These are phyloP conservation scores for Phytophthora hibernalis DNA, from an alignment of 352 stramenopile species.

Conservation along the genomic window DNA sequence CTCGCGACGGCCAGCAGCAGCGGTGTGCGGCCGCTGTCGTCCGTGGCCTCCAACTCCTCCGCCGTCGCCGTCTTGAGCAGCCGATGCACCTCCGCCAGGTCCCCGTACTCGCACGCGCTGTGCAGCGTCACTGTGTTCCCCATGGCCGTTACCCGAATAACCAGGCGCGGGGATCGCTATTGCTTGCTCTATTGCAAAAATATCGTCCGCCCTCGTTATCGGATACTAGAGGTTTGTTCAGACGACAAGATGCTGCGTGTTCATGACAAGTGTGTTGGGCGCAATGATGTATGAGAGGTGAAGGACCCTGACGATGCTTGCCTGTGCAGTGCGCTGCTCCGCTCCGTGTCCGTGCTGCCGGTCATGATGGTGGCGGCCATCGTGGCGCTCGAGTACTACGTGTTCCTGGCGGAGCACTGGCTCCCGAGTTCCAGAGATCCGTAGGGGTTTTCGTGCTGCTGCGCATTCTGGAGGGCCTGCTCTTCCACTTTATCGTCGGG, in stretches of 20 bases:
- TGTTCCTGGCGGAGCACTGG: conserved; percentile 66
- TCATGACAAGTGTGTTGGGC: conserved; percentile 66
- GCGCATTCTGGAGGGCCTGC: conserved; percentile 41
- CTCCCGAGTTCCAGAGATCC: conserved; percentile 36
- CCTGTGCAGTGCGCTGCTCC: conserved; percentile 57
- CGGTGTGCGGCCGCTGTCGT: conserved; percentile 80
- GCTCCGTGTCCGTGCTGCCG: conserved; percentile 65
- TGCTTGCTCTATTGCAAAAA: conserved; percentile 8
- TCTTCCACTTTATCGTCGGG: conserved; percentile 70
- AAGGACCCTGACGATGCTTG: not conserved
- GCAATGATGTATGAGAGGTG: not conserved
- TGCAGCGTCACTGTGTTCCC: conserved; percentile 86
- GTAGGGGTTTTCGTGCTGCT: conserved; percentile 29
- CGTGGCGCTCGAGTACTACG: conserved; percentile 70
- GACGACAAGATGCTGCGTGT: conserved; percentile 62
- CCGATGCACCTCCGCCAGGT: conserved; percentile 61
- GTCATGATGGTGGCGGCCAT: conserved; percentile 72
- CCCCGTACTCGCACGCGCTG: conserved; percentile 79
- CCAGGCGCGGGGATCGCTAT: conserved; percentile 9
- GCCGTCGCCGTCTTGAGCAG: conserved; percentile 67
- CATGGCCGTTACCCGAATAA: conserved; percentile 47
- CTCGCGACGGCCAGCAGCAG: conserved; percentile 75
- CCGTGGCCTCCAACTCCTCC: conserved; percentile 75
- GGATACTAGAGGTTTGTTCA: not conserved
- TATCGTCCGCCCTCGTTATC: conserved; percentile 41